Evolutionary conservation across 2,329 filamentous ascomycete species (phyloP), one percentile per base, ranked within the genome.

Genomic region (Ophiostoma perfectum): DNA sequence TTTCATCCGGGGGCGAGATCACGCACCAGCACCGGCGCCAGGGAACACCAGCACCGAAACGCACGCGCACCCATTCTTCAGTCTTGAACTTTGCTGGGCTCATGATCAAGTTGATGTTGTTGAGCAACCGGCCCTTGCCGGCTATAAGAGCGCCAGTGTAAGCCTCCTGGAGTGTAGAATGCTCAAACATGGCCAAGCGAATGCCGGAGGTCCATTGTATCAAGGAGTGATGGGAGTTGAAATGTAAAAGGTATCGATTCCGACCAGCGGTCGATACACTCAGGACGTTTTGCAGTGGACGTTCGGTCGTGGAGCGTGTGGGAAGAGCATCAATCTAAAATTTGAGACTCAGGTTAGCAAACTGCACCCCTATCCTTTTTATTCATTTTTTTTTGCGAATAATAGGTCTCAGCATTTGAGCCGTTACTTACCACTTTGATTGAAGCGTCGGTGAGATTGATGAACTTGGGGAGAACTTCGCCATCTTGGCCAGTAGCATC

Each of bases 1-100:
- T 99, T 80, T 98, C 93, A 75, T 96, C 91, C 0, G 95, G 94
- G 2, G 94, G 95, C 6, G 88, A 87, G 69, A 98, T 91, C 67
- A 98, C 93, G 78, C 93, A 97, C 93, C 94, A 99, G 78, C 93
- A 99, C 52, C 94, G 89, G 75, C 91, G 88, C 95, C 95, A 99
- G 0, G 94, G 93, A 9, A 95, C 96, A 64, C 95, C 95, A 44
- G 95, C 93, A 55, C 95, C 95, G 74, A 99, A 99, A 70, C 95
- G 86, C 66, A 99, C 95, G 71, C 95, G 86, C 18, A 93, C 93
- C 95, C 95, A 99, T 75, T 96, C 93, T 76, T 96, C 93, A 55
- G 91, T 87, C 73, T 88, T 89, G 73, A 91, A 85, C 68, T 84
- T 88, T 27, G 90, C 85, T 64, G 91, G 87, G 73, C 96, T 92